phyloP scores from a whole-genome alignment of 148 eudicot genomes.

The Chenopodium berlandieri region DNA sequence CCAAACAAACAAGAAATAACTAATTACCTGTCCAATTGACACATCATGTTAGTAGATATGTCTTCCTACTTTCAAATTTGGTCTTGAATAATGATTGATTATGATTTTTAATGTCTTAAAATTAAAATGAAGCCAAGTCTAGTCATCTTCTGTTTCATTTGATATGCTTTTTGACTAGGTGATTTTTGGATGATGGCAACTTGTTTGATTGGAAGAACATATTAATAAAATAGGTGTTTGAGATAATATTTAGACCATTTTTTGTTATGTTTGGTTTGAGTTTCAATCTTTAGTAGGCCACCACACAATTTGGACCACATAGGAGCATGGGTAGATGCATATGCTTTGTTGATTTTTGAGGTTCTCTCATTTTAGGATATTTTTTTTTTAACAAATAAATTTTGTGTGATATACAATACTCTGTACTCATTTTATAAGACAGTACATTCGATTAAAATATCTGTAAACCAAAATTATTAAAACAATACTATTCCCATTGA shows the following conservation, averaged over 20 bases:
- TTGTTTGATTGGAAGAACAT: neutral
- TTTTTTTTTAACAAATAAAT: neutral
- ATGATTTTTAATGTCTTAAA: slow-evolving; percentile 11
- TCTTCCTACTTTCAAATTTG: neutral
- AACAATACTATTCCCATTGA: neutral
- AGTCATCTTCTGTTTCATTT: neutral
- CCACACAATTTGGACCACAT: neutral
- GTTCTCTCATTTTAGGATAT: neutral
- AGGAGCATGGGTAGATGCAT: neutral
- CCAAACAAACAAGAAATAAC: neutral
- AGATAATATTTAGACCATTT: neutral
- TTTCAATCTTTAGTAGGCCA: neutral
- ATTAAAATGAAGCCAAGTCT: neutral
- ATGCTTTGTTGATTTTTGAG: neutral
- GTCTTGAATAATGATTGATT: slow-evolving; percentile 1
- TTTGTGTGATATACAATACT: neutral
- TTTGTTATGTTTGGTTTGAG: neutral
- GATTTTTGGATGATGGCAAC: neutral
- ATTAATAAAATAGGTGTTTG: neutral
- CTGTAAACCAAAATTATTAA: neutral
- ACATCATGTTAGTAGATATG: neutral
- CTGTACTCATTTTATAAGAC: neutral
- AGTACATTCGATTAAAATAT: neutral
- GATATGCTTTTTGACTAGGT: slow-evolving; percentile 1
- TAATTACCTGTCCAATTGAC: slow-evolving; percentile 10